Conservation (phyloP, 352 stramenopile genomes). For the Aphanomyces euteiches region DNA sequence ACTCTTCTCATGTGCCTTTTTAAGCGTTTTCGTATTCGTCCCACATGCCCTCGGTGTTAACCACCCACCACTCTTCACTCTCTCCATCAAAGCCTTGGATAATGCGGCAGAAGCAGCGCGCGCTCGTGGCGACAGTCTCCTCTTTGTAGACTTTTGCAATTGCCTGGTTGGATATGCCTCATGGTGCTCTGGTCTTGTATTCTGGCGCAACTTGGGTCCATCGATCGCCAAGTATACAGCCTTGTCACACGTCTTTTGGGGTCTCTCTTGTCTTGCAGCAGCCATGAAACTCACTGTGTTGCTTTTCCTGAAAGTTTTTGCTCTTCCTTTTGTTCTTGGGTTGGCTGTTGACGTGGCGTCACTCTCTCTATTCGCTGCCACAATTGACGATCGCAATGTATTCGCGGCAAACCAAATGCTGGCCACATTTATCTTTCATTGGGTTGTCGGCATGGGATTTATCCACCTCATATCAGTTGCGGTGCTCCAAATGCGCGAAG, state of each 20-base stretch:
- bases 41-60: conserved; percentile 57
- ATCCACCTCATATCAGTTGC: conserved; percentile 97
- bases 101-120: conserved; percentile 63
- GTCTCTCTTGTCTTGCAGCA: conserved; percentile 66
- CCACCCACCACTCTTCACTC: too few relatives aligned
- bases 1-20: conserved; percentile 95
- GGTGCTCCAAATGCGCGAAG: conserved; percentile 92
- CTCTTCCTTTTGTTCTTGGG: conserved; percentile 92
- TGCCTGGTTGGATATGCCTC: conserved; percentile 70
- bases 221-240: conserved; percentile 69
- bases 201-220: conserved; percentile 83
- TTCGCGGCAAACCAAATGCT: conserved; percentile 87
- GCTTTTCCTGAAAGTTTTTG: conserved; percentile 96
- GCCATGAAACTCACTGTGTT: conserved; percentile 95
- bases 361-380: conserved; percentile 83
- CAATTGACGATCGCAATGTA: conserved; percentile 60
- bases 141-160: conserved; percentile 76
- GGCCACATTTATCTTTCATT: conserved; percentile 92
- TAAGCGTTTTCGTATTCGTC: conserved; percentile 95
- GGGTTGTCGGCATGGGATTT: conserved; percentile 96
- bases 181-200: conserved; percentile 80
- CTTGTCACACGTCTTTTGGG: conserved; percentile 74
- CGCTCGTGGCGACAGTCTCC: conserved; percentile 68
- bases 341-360: conserved; percentile 92
- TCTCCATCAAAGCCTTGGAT: conserved; percentile 79